phyloP scores from a whole-genome alignment of 345 rosid species.

The Aquilaria malaccensis region DNA sequence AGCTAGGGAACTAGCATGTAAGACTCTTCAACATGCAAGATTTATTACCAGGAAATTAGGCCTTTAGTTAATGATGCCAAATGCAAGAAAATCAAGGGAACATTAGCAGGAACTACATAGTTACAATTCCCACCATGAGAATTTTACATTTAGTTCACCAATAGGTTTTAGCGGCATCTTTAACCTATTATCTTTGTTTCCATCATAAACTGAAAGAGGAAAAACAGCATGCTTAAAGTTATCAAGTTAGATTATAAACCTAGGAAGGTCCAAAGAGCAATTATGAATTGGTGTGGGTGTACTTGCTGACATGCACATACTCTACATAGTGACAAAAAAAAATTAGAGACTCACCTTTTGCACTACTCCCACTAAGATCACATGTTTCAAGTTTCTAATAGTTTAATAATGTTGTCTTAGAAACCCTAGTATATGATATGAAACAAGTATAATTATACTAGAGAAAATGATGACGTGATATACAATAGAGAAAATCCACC shows the following conservation, averaged over 20 bases:
- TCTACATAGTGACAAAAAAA: background rate
- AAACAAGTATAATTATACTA: background rate
- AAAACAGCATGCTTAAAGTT: background rate
- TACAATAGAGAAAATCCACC: constrained; percentile 2
- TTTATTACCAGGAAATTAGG: no score
- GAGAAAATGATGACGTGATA: background rate
- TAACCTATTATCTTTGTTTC: constrained; percentile 3
- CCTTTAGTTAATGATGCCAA: no score
- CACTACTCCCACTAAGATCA: constrained; percentile 19
- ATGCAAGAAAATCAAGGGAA: background rate
- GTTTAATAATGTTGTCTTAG: constrained; percentile 17
- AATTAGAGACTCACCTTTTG: constrained; percentile 17
- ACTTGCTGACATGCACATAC: no score
- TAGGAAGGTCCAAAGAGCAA: no score
- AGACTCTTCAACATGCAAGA: constrained; percentile 15
- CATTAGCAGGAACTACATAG: background rate
- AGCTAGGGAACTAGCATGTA: constrained; percentile 12
- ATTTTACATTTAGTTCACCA: constrained; percentile 16
- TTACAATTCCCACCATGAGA: constrained; percentile 18
- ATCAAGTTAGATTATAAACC: background rate
- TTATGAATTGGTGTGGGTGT: no score
- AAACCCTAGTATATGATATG: constrained; percentile 17
- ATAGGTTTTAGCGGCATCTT: constrained; percentile 16
- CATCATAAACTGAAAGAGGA: constrained; percentile 13
- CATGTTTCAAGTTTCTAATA: constrained; percentile 22